Percentiles rank a stretch among this genome's conserved stretches.
Conservation (phyloP, 768 basidiomycete species). For the Lenzites betulinus region DNA sequence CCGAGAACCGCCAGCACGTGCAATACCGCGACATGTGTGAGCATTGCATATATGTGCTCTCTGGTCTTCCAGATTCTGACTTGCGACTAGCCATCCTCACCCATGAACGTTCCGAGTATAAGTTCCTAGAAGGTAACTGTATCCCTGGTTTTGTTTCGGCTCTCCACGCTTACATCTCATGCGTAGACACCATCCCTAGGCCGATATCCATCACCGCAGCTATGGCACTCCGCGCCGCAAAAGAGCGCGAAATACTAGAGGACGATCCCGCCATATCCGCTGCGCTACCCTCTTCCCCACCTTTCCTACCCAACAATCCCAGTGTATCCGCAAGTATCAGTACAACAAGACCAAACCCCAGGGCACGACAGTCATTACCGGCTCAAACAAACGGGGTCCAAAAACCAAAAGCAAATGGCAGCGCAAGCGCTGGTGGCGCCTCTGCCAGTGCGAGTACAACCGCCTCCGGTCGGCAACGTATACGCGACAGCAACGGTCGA, state of each 20-base stretch:
- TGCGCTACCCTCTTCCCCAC: conserved; percentile 7
- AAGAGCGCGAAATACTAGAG: conserved; percentile 57
- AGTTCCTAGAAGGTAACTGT: conserved; percentile 64
- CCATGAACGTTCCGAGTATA: conserved; percentile 65
- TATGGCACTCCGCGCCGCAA: conserved; percentile 52
- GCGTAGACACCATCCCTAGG: conserved; percentile 70
- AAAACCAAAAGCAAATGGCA: conserved; percentile 6
- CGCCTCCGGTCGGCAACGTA: conserved; percentile 1
- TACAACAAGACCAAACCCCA: background rate
- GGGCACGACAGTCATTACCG: conserved; percentile 9
- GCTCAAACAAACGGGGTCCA: conserved; percentile 11
- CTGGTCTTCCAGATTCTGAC: conserved; percentile 6
- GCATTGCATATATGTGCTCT: conserved; percentile 27
- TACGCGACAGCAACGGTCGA: conserved; percentile 20
- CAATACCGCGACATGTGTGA: conserved; percentile 78
- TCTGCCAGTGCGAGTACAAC: conserved; percentile 5
- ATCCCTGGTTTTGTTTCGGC: background rate
- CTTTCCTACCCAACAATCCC: background rate
- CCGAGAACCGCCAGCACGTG: conserved; percentile 57
- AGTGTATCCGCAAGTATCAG: conserved; percentile 9
- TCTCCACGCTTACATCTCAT: background rate
- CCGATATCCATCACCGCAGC: conserved; percentile 63
- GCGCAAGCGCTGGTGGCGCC: background rate
- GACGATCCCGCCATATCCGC: conserved; percentile 35
- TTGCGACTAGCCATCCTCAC: conserved; percentile 52